These are phyloP conservation scores for Ustilago shanxiensis DNA, from an alignment of 1,284 basidiomycete genomes.

Conservation along the genomic window DNA sequence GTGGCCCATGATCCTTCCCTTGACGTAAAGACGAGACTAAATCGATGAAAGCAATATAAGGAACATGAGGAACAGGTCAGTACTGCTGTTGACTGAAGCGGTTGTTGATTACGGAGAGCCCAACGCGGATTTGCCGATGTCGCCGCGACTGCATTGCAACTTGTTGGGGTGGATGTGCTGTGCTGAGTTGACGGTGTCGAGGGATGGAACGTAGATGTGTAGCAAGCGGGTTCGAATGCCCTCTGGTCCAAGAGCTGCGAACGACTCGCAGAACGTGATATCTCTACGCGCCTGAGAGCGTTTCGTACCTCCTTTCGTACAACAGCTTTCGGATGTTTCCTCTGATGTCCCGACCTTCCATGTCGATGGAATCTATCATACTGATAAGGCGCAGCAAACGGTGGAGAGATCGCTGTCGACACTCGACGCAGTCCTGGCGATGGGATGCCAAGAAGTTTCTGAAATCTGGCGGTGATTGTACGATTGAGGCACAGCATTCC, in stretches of 20 bases:
- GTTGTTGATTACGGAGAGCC: neutral
- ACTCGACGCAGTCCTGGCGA: too few species aligned
- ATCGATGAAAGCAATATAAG: neutral
- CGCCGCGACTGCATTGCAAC: neutral
- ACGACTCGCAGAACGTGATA: too few species aligned
- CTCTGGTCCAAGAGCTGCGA: neutral
- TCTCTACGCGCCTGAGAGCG: too few species aligned
- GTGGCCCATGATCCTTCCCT: constrained; percentile 97
- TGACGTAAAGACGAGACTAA: constrained; percentile 83
- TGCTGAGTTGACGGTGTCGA: neutral
- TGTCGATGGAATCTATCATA: too few species aligned
- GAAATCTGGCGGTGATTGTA: too few species aligned
- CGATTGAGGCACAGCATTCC: too few species aligned
- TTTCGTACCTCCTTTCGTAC: too few species aligned
- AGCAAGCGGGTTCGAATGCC: neutral
- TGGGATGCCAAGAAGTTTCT: too few species aligned
- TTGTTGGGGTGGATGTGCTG: neutral
- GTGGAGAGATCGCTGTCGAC: too few species aligned
- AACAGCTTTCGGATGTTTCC: too few species aligned
- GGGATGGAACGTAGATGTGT: neutral
- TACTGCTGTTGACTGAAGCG: neutral
- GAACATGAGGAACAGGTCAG: constrained; percentile 9
- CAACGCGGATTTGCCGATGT: constrained; percentile 18
- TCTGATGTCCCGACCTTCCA: too few species aligned
- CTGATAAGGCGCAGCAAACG: too few species aligned